Percentiles rank a stretch among this genome's conserved stretches.
phyloP scores from a whole-genome alignment of 352 stramenopile genomes.

The Chloridella minuta region DNA sequence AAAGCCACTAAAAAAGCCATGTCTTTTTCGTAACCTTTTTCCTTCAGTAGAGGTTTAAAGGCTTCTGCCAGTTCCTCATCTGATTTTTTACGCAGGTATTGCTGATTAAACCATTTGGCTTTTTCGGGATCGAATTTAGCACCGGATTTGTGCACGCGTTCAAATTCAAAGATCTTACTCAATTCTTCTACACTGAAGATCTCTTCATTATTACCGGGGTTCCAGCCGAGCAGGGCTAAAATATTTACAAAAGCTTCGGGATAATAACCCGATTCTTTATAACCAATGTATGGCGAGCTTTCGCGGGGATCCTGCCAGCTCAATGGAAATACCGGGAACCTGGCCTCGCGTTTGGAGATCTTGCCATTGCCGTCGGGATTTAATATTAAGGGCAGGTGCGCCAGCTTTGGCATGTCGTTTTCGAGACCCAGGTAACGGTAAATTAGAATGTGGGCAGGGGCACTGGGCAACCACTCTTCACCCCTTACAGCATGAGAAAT shows the following conservation, averaged over 20 bases:
- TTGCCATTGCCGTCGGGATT: not conserved
- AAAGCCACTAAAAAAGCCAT: not conserved
- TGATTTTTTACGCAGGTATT: not conserved
- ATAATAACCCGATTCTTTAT: not conserved
- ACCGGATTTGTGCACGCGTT: not conserved
- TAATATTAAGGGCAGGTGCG: not conserved
- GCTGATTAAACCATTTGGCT: not conserved
- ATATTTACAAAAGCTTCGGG: not conserved
- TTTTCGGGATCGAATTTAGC: not conserved
- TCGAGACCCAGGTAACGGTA: conserved; percentile 24
- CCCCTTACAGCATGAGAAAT: conserved; percentile 57
- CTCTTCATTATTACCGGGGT: not conserved
- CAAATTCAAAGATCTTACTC: not conserved
- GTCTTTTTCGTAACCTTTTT: not conserved
- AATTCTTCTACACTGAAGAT: not conserved
- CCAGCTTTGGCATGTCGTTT: not conserved
- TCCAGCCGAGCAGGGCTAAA: not conserved
- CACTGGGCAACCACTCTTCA: conserved; percentile 56
- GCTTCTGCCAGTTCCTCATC: not conserved
- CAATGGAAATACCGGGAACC: not conserved
- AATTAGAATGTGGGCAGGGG: conserved; percentile 49
- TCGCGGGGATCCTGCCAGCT: not conserved
- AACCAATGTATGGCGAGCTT: not conserved
- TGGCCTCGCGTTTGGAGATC: not conserved
- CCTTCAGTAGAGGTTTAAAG: not conserved